Base-by-base conservation (phyloP, 2,329 filamentous ascomycete genomes). In the Colletotrichum karsti region DNA sequence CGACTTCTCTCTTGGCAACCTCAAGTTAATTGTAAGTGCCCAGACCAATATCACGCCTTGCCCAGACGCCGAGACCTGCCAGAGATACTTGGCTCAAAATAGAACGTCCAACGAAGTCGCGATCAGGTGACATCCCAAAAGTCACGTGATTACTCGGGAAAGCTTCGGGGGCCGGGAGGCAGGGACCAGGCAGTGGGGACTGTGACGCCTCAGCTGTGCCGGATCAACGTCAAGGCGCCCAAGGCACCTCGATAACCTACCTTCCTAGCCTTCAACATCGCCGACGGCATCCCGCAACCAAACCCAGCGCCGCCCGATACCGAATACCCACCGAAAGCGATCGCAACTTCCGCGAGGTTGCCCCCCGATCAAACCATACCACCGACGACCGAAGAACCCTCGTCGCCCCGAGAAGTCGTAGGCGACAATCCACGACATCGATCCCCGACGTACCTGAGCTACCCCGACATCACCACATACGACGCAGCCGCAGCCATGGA, bases 401-500 rank as follows among this genome's bases (percentile, higher is more conserved):
- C 46, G 26, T 51, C 46, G 15, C 54, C 54, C 57, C 63, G 37
- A 67, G n/a, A n/a, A n/a, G 35, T 37, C 51, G 56, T 41, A 37
- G 42, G 51, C 66, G 50, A 68, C 62, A 30, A n/a, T 35, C n/a
- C n/a, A n/a, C n/a, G n/a, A n/a, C 13, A 54, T n/a, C 63, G 58
- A 69, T 41, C 41, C 10, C 48, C 33, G 6, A 61, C 22, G 18
- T 54, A 41, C 24, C 42, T 28, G 18, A 64, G 20, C 54, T 22
- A 63, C 55, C 39, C 42, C n/a, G 22, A 24, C 37, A 24, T 51
- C 39, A 58, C 44, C 20, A 44, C 51, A 37, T 30, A 48, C 67
- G n/a, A n/a, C n/a, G n/a, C n/a, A n/a, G n/a, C n/a, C n/a, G 64
- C 59, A 72, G 77, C 35, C 55, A 90, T 90, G 87, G 87, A 89